Base-by-base conservation (phyloP, 2,329 filamentous ascomycete species). In the Beauveria pseudobassiana region DNA sequence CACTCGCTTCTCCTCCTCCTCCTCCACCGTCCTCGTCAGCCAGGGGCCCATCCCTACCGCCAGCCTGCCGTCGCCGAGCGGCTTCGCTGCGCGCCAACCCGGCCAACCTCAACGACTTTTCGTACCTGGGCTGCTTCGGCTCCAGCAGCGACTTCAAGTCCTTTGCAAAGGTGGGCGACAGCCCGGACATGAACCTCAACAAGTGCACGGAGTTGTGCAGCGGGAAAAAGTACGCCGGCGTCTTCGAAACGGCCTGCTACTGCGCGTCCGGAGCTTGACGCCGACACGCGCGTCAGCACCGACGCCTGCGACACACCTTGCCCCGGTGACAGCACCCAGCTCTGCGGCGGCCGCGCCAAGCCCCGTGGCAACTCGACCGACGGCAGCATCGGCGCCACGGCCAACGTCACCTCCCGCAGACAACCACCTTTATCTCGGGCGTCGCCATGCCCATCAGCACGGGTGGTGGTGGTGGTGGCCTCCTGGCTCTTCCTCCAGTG, bases 221-320 rank as follows among this genome's bases (percentile, higher is more conserved):
- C 1, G 71, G 69, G 1, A 66, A 63, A 43, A 73, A 69, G 20
- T 80, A 76, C 61, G 73, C 75, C 2, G 79, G 76, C 56, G 64
- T 79, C 46, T 75, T 72, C 26, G 69, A 72, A 30, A 75, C 70
- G 12, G 69, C 69, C 24, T 82, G 80, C 66, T 80, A 78, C 69
- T 82, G 80, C 62, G 77, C 78, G 40, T 69, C 75, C 14, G 62
- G 62, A 58, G 1, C 70, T 82, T 20, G 76, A 77, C 28, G 68
- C 69, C 5, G 71, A 74, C 50, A 76, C 78, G n/a, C 70, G 66
- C 14, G 74, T 77, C 14, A 68, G 68, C 49, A 69, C 71, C 52
- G 65, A 64, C 18, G 63, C 65, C 40, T 81, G 80, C 64, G 65
- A 76, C 58, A 65, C 66, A 2, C 67, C 69, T 0, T 82, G 80